phyloP scores from a whole-genome alignment of 345 rosid species.

The Eucalyptus regnans region DNA sequence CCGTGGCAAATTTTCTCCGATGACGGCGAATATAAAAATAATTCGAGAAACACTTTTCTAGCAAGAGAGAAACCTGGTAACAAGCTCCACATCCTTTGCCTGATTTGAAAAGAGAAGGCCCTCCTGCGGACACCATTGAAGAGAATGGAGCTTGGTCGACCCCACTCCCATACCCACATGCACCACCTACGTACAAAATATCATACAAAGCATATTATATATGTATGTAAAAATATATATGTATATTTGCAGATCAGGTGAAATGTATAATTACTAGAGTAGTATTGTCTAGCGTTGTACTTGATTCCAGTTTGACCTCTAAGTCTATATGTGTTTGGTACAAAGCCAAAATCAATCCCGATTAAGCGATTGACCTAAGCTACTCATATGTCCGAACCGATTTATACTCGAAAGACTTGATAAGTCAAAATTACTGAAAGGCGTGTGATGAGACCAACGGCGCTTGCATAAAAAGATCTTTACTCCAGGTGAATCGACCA shows the following conservation, averaged over 20 bases:
- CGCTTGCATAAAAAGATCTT: not conserved
- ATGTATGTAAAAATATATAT: no score
- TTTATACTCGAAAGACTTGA: not conserved
- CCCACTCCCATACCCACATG: conserved; percentile 40
- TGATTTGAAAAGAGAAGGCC: conserved; percentile 31
- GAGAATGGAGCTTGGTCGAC: conserved; percentile 30
- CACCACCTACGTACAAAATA: conserved; percentile 40
- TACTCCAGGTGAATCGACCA: not conserved
- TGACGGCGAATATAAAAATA: not conserved
- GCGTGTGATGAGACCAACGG: not conserved
- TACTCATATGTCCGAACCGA: not conserved
- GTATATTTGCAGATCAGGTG: not conserved
- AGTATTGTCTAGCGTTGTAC: not conserved
- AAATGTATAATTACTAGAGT: not conserved
- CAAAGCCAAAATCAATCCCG: not conserved
- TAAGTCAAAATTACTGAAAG: not conserved
- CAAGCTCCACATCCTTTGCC: conserved; percentile 77
- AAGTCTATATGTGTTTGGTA: not conserved
- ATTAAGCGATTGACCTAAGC: not conserved
- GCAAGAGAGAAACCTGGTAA: conserved; percentile 32
- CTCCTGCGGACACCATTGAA: conserved; percentile 43
- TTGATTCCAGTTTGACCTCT: not conserved
- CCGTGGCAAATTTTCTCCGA: not conserved
- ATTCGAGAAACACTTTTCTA: not conserved
- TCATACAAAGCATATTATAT: not conserved